Base-by-base conservation (phyloP, 1,139 yeast species). In the Magnusiomyces fungicola region DNA sequence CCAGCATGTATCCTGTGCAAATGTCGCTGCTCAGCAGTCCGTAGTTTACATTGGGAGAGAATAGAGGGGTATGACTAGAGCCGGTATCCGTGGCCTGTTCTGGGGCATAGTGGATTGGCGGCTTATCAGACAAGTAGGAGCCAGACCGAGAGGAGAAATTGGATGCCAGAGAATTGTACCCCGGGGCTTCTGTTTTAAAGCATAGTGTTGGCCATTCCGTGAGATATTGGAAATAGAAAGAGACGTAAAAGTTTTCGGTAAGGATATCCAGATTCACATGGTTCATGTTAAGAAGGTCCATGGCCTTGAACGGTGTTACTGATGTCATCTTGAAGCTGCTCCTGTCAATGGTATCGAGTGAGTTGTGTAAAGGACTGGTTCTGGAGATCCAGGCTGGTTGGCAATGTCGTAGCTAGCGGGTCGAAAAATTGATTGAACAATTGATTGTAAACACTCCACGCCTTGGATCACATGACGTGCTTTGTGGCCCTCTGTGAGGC, bases 201-300 rank as follows among this genome's bases (percentile, higher is more conserved):
- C 90, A 85, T 50, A 94, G 71, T 30, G 89, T 75, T 2, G 98
- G 97, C 97, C 97, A 90, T 47, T 76, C 74, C 12, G 81, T 75
- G 49, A 94, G 71, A 61, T 94, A 94, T 56, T 87, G 89, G 30
- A 86, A 75, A 62, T 92, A 94, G 63, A 89, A 92, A 45, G 81
- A 83, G 21, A 86, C 66, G 48, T 88, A 84, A 69, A 86, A 94
- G 67, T 90, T 92, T 62, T 90, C 97, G 0, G 97, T 92, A 49
- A 90, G 73, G 1, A 86, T 85, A 59, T 92, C 98, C 25, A 92
- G 69, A 61, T 92, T 92, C 43, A 89, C 80, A 9, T 84, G 71
- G 60, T 87, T 87, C 49, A 85, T 63, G 12, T 77, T 72, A 57
- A 89, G 81, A 43, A 92, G 69, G 61, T 92, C 97, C 3, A 89